Base-by-base conservation (phyloP, 495 filamentous ascomycete genomes). In the Neurospora cerealis region DNA sequence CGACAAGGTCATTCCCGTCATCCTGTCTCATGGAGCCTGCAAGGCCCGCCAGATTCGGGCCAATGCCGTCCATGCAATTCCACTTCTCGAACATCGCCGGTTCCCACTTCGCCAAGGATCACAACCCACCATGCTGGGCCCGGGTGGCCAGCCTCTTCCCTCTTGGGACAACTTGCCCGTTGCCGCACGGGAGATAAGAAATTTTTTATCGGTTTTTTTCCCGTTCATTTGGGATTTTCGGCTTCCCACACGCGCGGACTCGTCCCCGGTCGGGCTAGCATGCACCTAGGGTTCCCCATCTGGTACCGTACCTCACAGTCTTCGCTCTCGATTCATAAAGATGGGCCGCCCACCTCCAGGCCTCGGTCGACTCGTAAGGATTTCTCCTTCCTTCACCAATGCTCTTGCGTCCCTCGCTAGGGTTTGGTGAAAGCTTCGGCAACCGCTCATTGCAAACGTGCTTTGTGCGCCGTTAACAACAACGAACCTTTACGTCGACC, bases 171-270 rank as follows among this genome's bases (percentile, higher is more conserved):
- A 15, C 48, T 13, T 60, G 24, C 21, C 21, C 21, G 46, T 21
- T 4, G 46, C 46, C 46, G 21, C 9, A 24, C 46, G 46, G 46
- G 46, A 79, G 79, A 80, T 80, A 80, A 80, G 78, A 74, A 73
- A 78, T 70, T 78, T 77, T 74, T 69, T 69, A 42, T 70, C 48
- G 62, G 42, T n/a, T n/a, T 70, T 73, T 75, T 60, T 46, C 54
- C 40, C 37, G 37, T 21, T 41, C 69, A 32, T 39, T 69, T 69
- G 70, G 41, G 69, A 42, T 71, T 74, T 72, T 77, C 75, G 48
- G 69, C 40, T 17, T 28, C 54, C 54, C 54, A 62, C 54, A 62
- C 54, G 54, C 15, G 24, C 54, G 54, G 54, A 34, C 54, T 62
- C 24, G 28, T 34, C 54, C 54, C 54, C 54, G 15, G 54, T 62